phyloP scores from a whole-genome alignment of 176 grass and related monocot genomes.

The bread wheat (Triticum aestivum) region DNA sequence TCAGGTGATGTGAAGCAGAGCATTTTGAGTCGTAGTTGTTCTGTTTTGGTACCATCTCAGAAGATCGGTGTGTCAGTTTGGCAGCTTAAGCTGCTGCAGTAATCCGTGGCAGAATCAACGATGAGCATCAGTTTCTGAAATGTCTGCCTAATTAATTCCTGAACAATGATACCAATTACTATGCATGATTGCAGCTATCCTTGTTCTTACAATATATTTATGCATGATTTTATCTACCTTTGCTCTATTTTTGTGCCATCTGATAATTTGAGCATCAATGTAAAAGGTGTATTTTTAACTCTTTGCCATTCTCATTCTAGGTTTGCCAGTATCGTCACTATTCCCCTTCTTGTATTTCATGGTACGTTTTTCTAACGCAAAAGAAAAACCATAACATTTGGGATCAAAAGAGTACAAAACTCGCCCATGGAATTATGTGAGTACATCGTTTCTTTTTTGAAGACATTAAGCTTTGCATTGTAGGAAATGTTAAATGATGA shows the following conservation, averaged over 20 bases:
- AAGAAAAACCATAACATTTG: neutral
- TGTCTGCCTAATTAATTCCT: neutral
- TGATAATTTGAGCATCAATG: neutral
- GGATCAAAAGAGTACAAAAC: neutral
- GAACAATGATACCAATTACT: neutral
- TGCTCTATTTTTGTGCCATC: neutral
- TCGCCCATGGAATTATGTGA: too few relatives aligned
- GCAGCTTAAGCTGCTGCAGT: neutral
- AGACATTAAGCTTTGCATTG: neutral
- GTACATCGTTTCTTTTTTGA: neutral
- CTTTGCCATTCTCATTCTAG: conserved; percentile 31
- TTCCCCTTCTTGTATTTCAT: conserved; percentile 76
- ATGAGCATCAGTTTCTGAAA: neutral
- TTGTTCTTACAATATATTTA: neutral
- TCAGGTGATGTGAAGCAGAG: neutral
- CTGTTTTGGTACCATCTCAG: neutral
- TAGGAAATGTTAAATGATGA: neutral
- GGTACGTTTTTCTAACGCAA: conserved; percentile 32
- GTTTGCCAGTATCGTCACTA: conserved; percentile 45
- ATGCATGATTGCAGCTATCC: neutral
- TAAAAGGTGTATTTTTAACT: conserved; percentile 9
- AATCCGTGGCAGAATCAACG: neutral
- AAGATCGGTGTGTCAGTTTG: too few relatives aligned
- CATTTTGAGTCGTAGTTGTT: neutral
- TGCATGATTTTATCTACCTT: neutral